Evolutionary conservation across 129 eudicot species (phyloP), one percentile per base, ranked within the genome.

Genomic region (Helichrysum umbraculigerum): DNA sequence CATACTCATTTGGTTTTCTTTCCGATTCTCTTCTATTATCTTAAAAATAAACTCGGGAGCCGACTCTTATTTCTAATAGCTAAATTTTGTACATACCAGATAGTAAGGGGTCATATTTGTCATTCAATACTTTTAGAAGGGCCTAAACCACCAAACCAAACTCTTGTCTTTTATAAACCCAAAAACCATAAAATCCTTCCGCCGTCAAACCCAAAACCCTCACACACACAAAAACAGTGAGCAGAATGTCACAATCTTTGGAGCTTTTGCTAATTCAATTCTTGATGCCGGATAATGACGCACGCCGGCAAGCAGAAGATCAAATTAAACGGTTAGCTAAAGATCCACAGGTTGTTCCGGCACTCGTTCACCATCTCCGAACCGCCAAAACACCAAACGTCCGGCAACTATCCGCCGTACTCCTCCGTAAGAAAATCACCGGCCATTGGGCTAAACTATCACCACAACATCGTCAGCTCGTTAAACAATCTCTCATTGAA

Each of bases 371-470:
- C 84, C 98, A 93, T 78, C 88, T 93, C 58, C 93, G 98, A 71
- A 93, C 97, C 4, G 98, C 98, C 7, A 94, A 94, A 66, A 94
- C 98, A 20, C 98, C 98, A 5, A 94, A 94, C 39, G 98, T 94
- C 17, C 93, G 97, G 2, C 98, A 91, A 74, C 97, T 94, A 41
- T 84, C 98, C 25, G 98, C 98, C 50, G 98, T 94, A 3, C 88
- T 94, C 63, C 93, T 94, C 78, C 96, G 97, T 6, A 94, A 94
- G 87, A 94, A 94, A 85, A 94, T 94, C 80, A 94, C 98, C 33
- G 97, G 98, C 0, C 98, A 94, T 62, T 94, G 98, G 98, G 89
- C 93, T 2, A 94, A 94, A 73, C 79, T 94, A 2, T 52, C 93
- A 10, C 92, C 92, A 10, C 86, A 89, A 68, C 77, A 84, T 2